phyloP scores from a whole-genome alignment of 2,329 filamentous ascomycete species.

The Daldinia eschscholtzii region DNA sequence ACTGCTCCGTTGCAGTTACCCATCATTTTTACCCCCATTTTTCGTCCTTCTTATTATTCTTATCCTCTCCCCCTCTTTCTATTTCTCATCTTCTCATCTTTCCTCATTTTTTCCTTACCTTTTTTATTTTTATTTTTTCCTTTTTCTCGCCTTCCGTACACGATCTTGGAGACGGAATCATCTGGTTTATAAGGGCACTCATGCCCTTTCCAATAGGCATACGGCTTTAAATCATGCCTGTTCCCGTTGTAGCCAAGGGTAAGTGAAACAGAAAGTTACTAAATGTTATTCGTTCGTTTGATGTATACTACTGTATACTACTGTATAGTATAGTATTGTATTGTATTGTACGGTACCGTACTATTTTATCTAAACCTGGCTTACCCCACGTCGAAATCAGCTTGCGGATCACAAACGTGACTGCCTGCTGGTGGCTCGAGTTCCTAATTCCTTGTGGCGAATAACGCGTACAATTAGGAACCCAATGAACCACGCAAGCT shows the following conservation, averaged over 20 bases:
- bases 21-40: not conserved
- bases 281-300: slow-evolving; percentile 14
- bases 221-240: slow-evolving; percentile 51
- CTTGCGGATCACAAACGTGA: slow-evolving; percentile 45
- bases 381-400: slow-evolving; percentile 46
- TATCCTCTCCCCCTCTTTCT: slow-evolving; percentile 9
- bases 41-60: slow-evolving; percentile 11
- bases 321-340: no score
- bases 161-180: slow-evolving; percentile 14
- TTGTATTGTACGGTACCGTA: not conserved
- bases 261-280: slow-evolving; percentile 43
- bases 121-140: slow-evolving; percentile 10
- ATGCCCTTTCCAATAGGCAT: slow-evolving; percentile 25
- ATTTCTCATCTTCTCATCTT: not conserved
- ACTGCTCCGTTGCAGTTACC: slow-evolving; percentile 29
- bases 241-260: slow-evolving; percentile 57
- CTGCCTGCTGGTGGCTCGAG: slow-evolving; percentile 44
- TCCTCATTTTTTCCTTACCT: slow-evolving; percentile 10
- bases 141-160: slow-evolving; percentile 8
- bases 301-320: not conserved
- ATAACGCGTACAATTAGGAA: slow-evolving; percentile 28
- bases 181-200: slow-evolving; percentile 14
- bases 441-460: slow-evolving; percentile 40
- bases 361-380: not conserved
- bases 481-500: slow-evolving; percentile 45